phyloP scores from a whole-genome alignment of 2,329 filamentous ascomycete species.

The Dactylellina leptospora region DNA sequence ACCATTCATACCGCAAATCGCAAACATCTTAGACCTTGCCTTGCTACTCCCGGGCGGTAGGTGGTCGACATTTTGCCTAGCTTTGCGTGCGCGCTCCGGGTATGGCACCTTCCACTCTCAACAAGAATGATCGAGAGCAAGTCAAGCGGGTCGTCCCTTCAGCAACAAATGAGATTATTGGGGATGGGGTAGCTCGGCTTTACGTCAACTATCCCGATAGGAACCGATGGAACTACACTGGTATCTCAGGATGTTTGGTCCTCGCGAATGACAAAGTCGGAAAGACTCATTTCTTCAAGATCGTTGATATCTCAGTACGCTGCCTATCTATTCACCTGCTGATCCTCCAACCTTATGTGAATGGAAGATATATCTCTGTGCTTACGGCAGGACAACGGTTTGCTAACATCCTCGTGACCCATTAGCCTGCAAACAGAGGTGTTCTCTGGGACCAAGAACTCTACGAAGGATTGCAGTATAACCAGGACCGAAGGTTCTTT shows the following conservation, averaged over 20 bases:
- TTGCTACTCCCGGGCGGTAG: too few relatives aligned
- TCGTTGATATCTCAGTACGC: conserved; percentile 92
- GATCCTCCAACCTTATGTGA: background rate
- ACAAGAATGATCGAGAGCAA: conserved; percentile 92
- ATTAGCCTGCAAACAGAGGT: conserved; percentile 68
- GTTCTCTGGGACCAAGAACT: conserved; percentile 98
- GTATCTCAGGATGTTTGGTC: conserved; percentile 88
- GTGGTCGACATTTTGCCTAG: background rate
- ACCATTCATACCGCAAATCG: too few relatives aligned
- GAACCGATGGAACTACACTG: conserved; percentile 90
- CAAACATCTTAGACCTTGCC: too few relatives aligned
- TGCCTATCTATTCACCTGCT: conserved; percentile 54
- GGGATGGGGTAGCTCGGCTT: conserved; percentile 89
- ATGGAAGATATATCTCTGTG: too few relatives aligned
- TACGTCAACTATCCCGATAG: conserved; percentile 90
- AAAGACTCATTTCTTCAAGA: conserved; percentile 95
- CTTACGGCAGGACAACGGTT: background rate
- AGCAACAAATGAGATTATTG: conserved; percentile 94
- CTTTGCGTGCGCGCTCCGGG: background rate
- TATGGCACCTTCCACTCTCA: conserved; percentile 71
- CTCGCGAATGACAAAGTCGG: conserved; percentile 93
- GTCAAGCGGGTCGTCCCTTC: conserved; percentile 95
- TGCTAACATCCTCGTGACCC: background rate
- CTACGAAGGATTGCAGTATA: conserved; percentile 93
- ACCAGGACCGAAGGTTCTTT: conserved; percentile 97